Evolutionary conservation across 139 green algal species (phyloP), one percentile per base, ranked within the genome.

Genomic region (Chlorella vulgaris): DNA sequence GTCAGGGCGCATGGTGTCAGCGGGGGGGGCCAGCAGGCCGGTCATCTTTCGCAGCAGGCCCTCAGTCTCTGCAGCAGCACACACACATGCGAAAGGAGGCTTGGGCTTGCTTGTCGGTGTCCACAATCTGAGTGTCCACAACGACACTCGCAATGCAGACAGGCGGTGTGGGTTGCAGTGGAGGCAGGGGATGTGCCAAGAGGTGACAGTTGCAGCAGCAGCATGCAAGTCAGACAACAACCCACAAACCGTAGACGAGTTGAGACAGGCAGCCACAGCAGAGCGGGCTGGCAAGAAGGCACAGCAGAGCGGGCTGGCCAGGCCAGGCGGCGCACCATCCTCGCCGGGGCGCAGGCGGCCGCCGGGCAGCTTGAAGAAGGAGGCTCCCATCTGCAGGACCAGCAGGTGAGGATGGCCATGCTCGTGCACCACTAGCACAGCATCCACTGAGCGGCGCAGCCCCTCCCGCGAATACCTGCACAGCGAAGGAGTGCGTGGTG

Each of bases 331-430:
- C 63, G 76, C 74, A 98, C 95, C 96, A 73, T 98, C 93, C 67
- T 99, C 96, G 1, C 92, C 96, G 2, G 94, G 89, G 28, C 91
- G 87, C n/a, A 99, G 86, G 24, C 93, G 82, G 13, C 96, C 96
- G 0, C 96, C 96, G 1, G 96, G 96, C 24, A 99, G 89, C 67
- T 93, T 96, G 81, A 97, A 99, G 80, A 94, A 96, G 3, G 81
- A 50, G 24, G 69, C 83, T 33, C 62, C 88, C 55, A 95, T 84
- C 76, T 99, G 96, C 29, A 99, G 81, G 10, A 99, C 89, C 50
- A 99, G 82, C 2, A 98, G 87, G 78, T 99, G 96, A 8, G 95
- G 94, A 82, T 98, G 93, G 73, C 93, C 94, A 91, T 98, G 96
- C 67, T 98, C 83, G 51, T 96, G 91, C 60, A 97, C 96, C 28